Percentiles rank a stretch among this genome's conserved stretches.
phyloP scores from a whole-genome alignment of 345 rosid genomes.

The Euphorbia peplus region DNA sequence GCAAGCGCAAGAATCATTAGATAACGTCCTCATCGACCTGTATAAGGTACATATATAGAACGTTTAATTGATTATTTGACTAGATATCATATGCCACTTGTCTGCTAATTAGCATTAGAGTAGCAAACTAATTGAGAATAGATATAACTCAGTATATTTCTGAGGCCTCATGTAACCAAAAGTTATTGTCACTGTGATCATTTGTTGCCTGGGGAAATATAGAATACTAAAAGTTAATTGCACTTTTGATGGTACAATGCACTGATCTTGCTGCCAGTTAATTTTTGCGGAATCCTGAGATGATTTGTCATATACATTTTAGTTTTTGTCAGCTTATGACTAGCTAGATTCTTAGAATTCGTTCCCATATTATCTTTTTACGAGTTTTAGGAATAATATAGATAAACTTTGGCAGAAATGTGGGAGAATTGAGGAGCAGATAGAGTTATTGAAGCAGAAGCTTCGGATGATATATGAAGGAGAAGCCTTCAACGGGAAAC shows the following conservation, averaged over 20 bases:
- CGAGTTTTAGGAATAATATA: neutral
- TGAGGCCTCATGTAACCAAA: neutral
- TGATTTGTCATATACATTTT: neutral
- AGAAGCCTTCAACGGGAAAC: slow-evolving; percentile 80
- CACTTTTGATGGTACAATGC: neutral
- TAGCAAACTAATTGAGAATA: neutral
- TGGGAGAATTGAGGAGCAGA: slow-evolving; percentile 79
- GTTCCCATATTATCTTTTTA: neutral
- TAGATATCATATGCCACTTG: neutral
- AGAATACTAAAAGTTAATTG: neutral
- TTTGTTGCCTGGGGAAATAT: neutral
- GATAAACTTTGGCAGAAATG: slow-evolving; percentile 56
- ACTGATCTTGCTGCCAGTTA: neutral
- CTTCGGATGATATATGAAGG: slow-evolving; percentile 79
- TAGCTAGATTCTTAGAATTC: neutral
- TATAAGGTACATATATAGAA: slow-evolving; percentile 59
- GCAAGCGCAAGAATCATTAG: slow-evolving; percentile 84
- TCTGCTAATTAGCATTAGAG: neutral
- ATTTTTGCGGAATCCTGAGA: neutral
- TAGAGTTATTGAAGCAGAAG: slow-evolving; percentile 73
- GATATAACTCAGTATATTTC: neutral
- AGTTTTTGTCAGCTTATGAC: neutral
- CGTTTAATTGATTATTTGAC: neutral
- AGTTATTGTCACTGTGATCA: neutral
- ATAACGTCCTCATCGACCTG: slow-evolving; percentile 87